Percentiles rank a stretch among this genome's conserved stretches.
These are phyloP conservation scores for Hydrangea macrophylla DNA, from an alignment of 148 eudicot genomes.

Conservation along the genomic window DNA sequence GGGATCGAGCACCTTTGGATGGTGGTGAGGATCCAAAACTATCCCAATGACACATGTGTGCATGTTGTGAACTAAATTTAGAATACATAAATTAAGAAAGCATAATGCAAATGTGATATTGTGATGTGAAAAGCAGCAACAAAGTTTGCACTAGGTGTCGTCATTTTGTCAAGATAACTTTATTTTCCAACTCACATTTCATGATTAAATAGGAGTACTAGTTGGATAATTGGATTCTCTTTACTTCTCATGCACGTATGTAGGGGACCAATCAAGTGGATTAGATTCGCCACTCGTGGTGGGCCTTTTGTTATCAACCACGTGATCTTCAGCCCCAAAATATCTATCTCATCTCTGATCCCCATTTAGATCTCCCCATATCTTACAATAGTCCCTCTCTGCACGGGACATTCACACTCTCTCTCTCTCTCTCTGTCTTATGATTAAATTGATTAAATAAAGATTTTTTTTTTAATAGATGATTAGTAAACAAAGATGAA, in stretches of 20 bases:
- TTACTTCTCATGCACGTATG: not conserved
- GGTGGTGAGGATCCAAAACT: no score
- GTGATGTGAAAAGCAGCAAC: not conserved
- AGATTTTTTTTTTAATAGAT: no score
- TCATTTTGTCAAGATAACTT: not conserved
- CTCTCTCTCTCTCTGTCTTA: not conserved
- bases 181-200: not conserved
- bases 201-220: no score
- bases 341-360: not conserved
- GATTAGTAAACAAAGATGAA: no score
- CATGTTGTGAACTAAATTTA: no score
- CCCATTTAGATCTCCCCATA: slow-evolving; percentile 2
- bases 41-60: no score
- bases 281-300: not conserved
- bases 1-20: no score
- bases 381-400: slow-evolving; percentile 1
- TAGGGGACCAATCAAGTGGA: not conserved
- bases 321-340: not conserved
- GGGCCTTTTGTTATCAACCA: not conserved
- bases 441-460: no score
- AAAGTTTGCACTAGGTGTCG: not conserved
- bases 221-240: not conserved
- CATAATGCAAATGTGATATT: no score
- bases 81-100: no score
- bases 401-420: not conserved